Conservation (phyloP, 768 basidiomycete species). For the Tulasnella sp. region DNA sequence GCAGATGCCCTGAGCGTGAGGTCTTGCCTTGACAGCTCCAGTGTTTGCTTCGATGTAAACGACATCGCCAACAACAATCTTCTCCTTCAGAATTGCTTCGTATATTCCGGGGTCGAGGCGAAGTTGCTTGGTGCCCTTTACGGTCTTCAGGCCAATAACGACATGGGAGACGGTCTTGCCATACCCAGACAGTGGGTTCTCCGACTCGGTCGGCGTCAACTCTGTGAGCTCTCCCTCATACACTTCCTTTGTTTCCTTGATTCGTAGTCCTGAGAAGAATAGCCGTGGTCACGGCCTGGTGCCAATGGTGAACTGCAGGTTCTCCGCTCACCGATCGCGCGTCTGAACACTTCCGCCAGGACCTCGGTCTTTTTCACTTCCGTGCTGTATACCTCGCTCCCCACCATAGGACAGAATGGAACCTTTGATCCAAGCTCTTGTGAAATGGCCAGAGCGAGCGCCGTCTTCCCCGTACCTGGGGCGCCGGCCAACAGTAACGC, state of each 20-base stretch:
- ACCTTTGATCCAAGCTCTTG: conserved; percentile 94
- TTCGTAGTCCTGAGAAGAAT: conserved; percentile 69
- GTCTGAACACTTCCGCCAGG: conserved; percentile 85
- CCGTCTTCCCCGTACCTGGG: conserved; percentile 97
- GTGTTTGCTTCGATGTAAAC: conserved; percentile 92
- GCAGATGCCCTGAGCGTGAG: neutral
- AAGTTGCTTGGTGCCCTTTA: conserved; percentile 89
- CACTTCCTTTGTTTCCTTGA: conserved; percentile 98
- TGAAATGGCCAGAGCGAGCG: conserved; percentile 89
- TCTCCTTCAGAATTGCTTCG: conserved; percentile 95
- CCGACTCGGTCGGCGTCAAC: conserved; percentile 90
- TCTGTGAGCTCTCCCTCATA: conserved; percentile 99
- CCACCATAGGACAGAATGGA: conserved; percentile 98
- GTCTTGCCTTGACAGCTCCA: conserved; percentile 83
- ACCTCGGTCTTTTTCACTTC: conserved; percentile 99
- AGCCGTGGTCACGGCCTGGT: conserved; percentile 12
- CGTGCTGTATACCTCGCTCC: conserved; percentile 91
- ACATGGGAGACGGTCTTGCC: conserved; percentile 99
- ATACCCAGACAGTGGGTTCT: conserved; percentile 95
- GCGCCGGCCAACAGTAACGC: conserved; percentile 90
- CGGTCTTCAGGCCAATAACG: conserved; percentile 91
- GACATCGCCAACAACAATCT: conserved; percentile 93
- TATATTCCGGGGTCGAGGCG: conserved; percentile 93
- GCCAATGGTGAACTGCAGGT: neutral
- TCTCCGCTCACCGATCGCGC: conserved; percentile 79